phyloP scores from a whole-genome alignment of 2,329 filamentous ascomycete species.

The Chaetomiaceae sp. region DNA sequence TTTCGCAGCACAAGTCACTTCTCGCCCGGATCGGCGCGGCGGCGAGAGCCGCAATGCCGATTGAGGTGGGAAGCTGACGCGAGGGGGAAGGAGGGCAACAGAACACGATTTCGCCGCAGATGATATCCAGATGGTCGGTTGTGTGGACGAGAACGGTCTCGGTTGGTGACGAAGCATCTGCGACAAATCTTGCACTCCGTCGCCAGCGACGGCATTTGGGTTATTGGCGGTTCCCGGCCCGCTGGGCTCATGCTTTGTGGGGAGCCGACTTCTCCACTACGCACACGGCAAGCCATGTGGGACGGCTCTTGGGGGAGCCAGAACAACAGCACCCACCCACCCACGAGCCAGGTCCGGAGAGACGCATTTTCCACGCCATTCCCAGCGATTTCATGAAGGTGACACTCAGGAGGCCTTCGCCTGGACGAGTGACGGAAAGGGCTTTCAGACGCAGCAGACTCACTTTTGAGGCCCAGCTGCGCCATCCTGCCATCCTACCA shows the following conservation, averaged over 20 bases:
- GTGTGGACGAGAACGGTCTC: neutral
- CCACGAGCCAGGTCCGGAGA: too few species aligned
- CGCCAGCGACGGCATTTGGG: constrained; percentile 15
- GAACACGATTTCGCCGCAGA: neutral
- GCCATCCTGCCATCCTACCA: too few species aligned
- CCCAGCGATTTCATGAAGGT: neutral
- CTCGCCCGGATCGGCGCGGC: constrained; percentile 3
- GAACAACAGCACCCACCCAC: constrained; percentile 12
- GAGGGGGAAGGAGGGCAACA: neutral
- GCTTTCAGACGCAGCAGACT: too few species aligned
- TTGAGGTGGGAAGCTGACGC: neutral
- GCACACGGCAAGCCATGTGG: constrained; percentile 22
- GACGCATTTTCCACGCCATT: neutral
- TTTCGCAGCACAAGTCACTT: constrained; percentile 22
- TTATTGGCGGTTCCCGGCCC: constrained; percentile 15
- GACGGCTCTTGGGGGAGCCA: constrained; percentile 10
- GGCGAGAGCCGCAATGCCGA: neutral
- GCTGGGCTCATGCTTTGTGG: constrained; percentile 18
- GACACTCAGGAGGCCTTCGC: too few species aligned
- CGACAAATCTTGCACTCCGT: constrained; percentile 7
- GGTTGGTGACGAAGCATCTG: neutral
- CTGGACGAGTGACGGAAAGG: too few species aligned
- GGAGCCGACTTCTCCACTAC: constrained; percentile 21
- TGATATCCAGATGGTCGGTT: neutral
- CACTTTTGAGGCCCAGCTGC: too few species aligned